A percentile compares a stretch with the other conserved stretches of the same genome.
These are phyloP conservation scores for Beauveria caledonica DNA, from an alignment of 2,329 filamentous ascomycete species.

Conservation along the genomic window DNA sequence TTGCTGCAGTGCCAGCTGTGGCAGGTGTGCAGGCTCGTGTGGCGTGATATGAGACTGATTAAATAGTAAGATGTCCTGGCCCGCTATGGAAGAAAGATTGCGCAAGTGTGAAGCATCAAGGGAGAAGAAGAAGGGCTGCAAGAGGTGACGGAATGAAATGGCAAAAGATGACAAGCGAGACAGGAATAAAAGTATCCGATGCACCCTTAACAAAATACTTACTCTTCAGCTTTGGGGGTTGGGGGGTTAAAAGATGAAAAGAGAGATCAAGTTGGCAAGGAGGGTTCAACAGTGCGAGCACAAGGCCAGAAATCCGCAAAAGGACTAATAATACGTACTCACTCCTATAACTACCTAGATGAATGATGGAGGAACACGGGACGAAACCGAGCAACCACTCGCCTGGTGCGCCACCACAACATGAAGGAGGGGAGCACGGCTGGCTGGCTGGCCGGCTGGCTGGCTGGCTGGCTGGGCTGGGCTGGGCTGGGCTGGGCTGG, in stretches of 20 bases:
- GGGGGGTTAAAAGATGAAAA: too few relatives aligned
- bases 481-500: neutral
- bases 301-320: neutral
- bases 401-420: neutral
- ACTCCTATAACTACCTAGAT: neutral
- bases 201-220: neutral
- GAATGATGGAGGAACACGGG: neutral
- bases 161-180: neutral
- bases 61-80: neutral
- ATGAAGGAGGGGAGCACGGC: neutral
- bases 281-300: neutral
- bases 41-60: neutral
- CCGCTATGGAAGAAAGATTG: neutral
- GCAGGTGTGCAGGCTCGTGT: neutral
- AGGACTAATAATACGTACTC: constrained; percentile 9
- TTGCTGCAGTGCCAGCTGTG: neutral
- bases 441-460: neutral
- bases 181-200: neutral
- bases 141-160: neutral
- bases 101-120: neutral
- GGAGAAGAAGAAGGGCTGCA: neutral
- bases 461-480: neutral
- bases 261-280: neutral
- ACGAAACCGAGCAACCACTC: constrained; percentile 1
- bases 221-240: neutral